phyloP scores from a whole-genome alignment of 2,329 filamentous ascomycete genomes.

The Anthostomella pinea region DNA sequence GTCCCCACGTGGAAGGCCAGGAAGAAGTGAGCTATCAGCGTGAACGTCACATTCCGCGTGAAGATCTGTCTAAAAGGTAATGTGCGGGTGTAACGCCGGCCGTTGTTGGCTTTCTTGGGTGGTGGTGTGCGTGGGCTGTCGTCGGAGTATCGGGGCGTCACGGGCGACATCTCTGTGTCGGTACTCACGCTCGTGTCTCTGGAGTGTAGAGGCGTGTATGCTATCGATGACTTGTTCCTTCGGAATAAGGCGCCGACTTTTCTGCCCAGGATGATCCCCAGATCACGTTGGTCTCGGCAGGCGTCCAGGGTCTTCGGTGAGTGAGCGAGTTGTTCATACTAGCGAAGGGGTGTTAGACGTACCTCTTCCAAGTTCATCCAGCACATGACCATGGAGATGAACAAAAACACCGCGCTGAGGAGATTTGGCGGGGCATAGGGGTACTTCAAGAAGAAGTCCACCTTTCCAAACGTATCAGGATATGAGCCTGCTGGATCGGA shows the following conservation, averaged over 20 bases:
- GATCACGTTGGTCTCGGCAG: conserved; percentile 39
- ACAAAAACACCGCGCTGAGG: conserved; percentile 47
- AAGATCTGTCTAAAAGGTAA: conserved; percentile 55
- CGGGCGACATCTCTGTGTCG: conserved; percentile 31
- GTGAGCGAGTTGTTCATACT: conserved; percentile 3
- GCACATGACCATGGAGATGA: conserved; percentile 40
- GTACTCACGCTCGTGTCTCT: conserved; percentile 20
- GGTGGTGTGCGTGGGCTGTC: conserved; percentile 11
- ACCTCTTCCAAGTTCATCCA: conserved; percentile 53
- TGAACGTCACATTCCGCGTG: conserved; percentile 51
- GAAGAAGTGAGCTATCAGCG: conserved; percentile 64
- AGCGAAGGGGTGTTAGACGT: conserved; percentile 8
- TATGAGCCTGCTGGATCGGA: conserved; percentile 44
- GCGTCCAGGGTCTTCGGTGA: conserved; percentile 44
- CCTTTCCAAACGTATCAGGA: conserved; percentile 44
- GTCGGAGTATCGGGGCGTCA: conserved; percentile 15
- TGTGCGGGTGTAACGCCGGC: conserved; percentile 42
- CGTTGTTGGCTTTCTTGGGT: conserved; percentile 9
- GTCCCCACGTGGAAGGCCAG: conserved; percentile 71
- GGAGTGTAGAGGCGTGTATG: conserved; percentile 36
- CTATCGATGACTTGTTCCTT: conserved; percentile 18
- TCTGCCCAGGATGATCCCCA: conserved; percentile 40
- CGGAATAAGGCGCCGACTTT: conserved; percentile 32
- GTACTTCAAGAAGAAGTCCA: conserved; percentile 45
- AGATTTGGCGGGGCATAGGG: conserved; percentile 56